Evolutionary conservation across 768 basidiomycete genomes (phyloP), one percentile per base, ranked within the genome.

Genomic region (Collybia sp.): DNA sequence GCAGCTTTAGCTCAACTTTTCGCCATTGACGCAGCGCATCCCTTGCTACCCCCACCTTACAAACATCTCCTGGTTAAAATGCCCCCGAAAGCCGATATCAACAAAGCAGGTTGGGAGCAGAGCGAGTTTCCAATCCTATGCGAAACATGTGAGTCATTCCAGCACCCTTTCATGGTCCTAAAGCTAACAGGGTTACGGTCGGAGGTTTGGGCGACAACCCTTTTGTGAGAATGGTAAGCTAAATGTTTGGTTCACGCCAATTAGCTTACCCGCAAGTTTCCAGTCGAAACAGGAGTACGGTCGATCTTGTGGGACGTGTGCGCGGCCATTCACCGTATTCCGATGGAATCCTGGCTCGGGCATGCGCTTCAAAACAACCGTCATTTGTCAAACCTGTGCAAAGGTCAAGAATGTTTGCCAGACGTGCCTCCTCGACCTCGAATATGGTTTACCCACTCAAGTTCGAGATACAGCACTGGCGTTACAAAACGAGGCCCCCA

Each of bases 251-350:
- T 42, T 38, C 4, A 39, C 25, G 18, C 16, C 40, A 18, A 44
- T 33, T 35, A 15, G 33, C 30, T 45, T 52, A 37, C 34, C 45
- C 6, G n/a, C 32, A 46, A 35, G 6, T 50, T 34, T 35, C 13
- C 50, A 97, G 95, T 92, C 91, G 5, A 98, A 97, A 68, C 96
- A 98, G 77, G 88, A 93, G 60, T 95, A 88, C 52, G 96, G 93
- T 3, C 79, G 88, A 19, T 93, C 93, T 44, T 99, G 96, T 67
- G 97, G 97, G 53, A 95, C 95, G 44, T 99, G 96, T 61, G 93
- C 93, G 2, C 80, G 96, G 17, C 96, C 92, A 2, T 95, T 94
- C 69, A 95, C 91, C 40, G 88, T 97, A 55, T 99, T 99, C 70
- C 87, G 93, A 34, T 99, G 96, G 96, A 95, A 97, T 59, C 94